These are phyloP conservation scores for Hymenoscyphus fructigenus DNA, from an alignment of 2,329 filamentous ascomycete species.

Conservation along the genomic window DNA sequence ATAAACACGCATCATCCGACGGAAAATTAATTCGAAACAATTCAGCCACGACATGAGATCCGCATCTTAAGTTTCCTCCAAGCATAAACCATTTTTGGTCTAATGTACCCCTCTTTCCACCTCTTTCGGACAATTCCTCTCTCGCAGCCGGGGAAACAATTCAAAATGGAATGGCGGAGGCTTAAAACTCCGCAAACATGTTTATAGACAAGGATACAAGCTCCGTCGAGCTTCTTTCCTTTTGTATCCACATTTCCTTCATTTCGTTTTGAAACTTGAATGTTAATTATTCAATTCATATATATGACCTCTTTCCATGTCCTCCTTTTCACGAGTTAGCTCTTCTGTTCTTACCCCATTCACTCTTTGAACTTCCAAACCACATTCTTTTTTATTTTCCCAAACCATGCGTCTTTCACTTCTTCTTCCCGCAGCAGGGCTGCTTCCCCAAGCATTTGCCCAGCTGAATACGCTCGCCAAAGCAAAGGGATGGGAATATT, in stretches of 20 bases:
- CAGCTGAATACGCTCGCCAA: conserved; percentile 54
- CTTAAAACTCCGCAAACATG: neutral
- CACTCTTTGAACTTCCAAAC: neutral
- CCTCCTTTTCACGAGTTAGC: neutral
- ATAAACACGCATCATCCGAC: conserved; percentile 1
- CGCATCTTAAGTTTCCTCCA: neutral
- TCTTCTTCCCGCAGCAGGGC: conserved; percentile 9
- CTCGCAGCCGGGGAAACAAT: neutral
- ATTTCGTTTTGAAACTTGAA: neutral
- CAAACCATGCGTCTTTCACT: conserved; percentile 3
- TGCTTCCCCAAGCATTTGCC: conserved; percentile 23
- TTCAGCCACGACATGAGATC: neutral
- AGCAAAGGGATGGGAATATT: conserved; percentile 54
- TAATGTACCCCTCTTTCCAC: neutral
- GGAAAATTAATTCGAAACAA: conserved; percentile 5
- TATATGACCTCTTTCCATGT: neutral
- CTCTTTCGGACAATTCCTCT: neutral
- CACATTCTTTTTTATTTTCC: neutral
- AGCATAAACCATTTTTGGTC: neutral
- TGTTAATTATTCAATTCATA: neutral
- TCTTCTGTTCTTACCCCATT: neutral
- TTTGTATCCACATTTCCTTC: neutral
- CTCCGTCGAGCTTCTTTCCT: neutral
- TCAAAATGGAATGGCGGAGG: neutral
- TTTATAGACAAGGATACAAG: neutral